Base-by-base conservation (phyloP, 768 basidiomycete species). In the Termitomyces sp. region DNA sequence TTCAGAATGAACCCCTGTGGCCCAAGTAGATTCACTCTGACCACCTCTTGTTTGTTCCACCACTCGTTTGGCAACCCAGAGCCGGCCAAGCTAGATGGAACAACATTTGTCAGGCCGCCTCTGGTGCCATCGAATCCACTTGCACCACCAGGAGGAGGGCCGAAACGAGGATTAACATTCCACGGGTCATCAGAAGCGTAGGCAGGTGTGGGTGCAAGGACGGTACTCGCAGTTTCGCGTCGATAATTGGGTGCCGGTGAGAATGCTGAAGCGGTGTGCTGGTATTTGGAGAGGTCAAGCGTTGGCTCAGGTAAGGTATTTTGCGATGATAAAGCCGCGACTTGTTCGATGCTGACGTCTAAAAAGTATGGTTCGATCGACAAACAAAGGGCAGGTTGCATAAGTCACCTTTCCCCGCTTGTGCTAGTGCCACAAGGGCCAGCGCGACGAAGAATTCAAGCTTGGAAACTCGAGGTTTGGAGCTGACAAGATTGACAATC, bases 1-100 rank as follows among this genome's bases (percentile, higher is more conserved):
- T 90, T 93, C 63, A 96, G 72, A 63, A 96, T 88, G 73, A 95
- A 95, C 2, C 94, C 94, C 69, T 95, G 93, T 63, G 91, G 92
- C 31, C 94, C 94, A 44, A 90, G 74, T 48, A 94, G 78, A 46
- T 78, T 81, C 41, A 97, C 83, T 52, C 79, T 75, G 20, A 90
- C 84, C 2, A 67, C 79, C 69, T 93, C 89, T 68, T 90, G 84
- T 61, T 76, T 86, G 72, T 85, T 90, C 92, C 92, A 96, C 90
- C 94, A 98, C 42, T 90, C 85, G 56, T 73, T 76, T 0, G 90
- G 88, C 24, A 92, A 72, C 4, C 89, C 92, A 13, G 83, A 82
- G 6, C 87, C 90, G 31, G 87, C 76, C 27, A 92, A 71, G 52
- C 74, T 83, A 1, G 87, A 89, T 6, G 82, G 69, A 16, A 71